phyloP scores from a whole-genome alignment of 495 filamentous ascomycete genomes.

The Hypoxylon cercidicola region DNA sequence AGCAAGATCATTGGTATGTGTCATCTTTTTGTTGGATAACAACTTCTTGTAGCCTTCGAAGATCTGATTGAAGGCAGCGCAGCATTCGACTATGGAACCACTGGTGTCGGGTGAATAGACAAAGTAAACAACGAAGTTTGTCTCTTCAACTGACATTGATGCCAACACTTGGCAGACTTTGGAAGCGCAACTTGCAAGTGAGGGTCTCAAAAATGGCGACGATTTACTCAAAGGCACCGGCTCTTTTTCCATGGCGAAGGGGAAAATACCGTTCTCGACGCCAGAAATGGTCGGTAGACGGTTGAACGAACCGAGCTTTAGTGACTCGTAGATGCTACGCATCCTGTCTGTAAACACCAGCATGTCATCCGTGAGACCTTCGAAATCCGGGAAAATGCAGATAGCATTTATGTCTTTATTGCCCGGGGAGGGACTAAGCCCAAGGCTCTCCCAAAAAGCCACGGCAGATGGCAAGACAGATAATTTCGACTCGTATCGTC shows the following conservation, averaged over 20 bases:
- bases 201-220: constrained; percentile 46
- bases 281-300: constrained; percentile 62
- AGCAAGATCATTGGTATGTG: constrained; percentile 72
- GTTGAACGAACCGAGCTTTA: constrained; percentile 78
- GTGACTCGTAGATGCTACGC: constrained; percentile 78
- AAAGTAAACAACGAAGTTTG: constrained; percentile 86
- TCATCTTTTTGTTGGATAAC: constrained; percentile 61
- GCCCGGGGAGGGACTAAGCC: constrained; percentile 80
- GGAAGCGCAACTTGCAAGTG: constrained; percentile 37
- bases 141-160: constrained; percentile 46
- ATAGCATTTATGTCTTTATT: constrained; percentile 81
- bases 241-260: constrained; percentile 59
- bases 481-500: constrained; percentile 75
- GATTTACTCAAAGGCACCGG: constrained; percentile 44
- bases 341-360: constrained; percentile 77
- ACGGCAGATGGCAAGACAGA: constrained; percentile 83
- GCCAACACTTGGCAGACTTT: constrained; percentile 51
- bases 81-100: constrained; percentile 76
- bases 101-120: constrained; percentile 77
- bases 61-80: constrained; percentile 79
- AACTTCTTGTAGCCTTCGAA: constrained; percentile 72
- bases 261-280: constrained; percentile 68
- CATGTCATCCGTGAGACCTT: constrained; percentile 67
- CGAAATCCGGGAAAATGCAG: constrained; percentile 77
- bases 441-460: constrained; percentile 90